Conservation (phyloP, 1,284 basidiomycete genomes). For the Tranzscheliella williamsii region DNA sequence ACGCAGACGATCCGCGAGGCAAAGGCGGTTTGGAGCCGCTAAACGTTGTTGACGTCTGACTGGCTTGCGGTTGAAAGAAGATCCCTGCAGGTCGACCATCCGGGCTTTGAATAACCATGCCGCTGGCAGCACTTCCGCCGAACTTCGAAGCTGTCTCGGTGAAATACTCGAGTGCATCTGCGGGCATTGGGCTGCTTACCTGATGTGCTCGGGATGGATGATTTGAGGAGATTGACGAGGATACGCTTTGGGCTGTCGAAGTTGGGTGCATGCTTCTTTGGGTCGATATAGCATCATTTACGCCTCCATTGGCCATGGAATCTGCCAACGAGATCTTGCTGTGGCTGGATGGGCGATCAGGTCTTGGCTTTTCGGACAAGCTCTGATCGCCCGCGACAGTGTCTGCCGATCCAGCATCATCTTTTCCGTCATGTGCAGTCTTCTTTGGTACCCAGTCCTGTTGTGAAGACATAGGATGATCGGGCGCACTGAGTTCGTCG, state of each 20-base stretch:
- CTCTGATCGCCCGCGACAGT: too few relatives aligned
- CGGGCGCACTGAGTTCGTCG: too few relatives aligned
- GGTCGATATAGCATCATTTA: constrained; percentile 7
- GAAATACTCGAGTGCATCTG: constrained; percentile 84
- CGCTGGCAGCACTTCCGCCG: constrained; percentile 76
- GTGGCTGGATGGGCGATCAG: too few relatives aligned
- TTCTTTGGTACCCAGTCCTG: too few relatives aligned
- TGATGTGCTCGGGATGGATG: constrained; percentile 10
- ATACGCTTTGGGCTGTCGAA: constrained; percentile 3
- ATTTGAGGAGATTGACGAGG: constrained; percentile 4
- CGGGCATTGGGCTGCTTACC: constrained; percentile 44
- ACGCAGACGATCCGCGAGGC: constrained; percentile 18
- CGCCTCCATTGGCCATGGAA: neutral
- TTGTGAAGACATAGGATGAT: too few relatives aligned
- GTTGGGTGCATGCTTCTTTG: constrained; percentile 5
- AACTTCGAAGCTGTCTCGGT: constrained; percentile 72
- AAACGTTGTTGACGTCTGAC: constrained; percentile 3
- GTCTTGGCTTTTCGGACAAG: too few relatives aligned
- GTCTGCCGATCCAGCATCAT: too few relatives aligned
- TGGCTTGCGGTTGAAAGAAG: constrained; percentile 77
- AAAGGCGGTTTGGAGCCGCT: constrained; percentile 14
- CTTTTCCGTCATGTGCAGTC: too few relatives aligned
- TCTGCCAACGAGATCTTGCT: too few relatives aligned
- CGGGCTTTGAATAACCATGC: constrained; percentile 85
- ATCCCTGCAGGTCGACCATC: constrained; percentile 91